phyloP scores from a whole-genome alignment of 306 rosid genomes.

The Hippophae rhamnoides region DNA sequence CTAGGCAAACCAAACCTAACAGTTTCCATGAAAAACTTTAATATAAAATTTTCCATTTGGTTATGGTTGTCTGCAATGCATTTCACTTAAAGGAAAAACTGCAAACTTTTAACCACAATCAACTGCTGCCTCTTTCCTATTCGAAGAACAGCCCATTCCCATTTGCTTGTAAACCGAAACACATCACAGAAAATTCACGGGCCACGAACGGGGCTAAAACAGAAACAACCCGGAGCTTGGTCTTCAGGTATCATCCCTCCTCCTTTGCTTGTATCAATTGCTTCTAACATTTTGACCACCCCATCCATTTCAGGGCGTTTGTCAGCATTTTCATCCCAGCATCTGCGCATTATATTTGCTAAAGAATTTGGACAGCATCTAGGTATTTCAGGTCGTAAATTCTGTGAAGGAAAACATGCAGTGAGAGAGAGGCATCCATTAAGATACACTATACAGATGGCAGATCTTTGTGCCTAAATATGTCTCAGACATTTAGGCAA shows the following conservation, averaged over 20 bases:
- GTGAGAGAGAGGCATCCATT: neutral
- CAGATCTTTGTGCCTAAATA: too few relatives aligned
- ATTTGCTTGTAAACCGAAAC: neutral
- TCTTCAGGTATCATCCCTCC: slow-evolving; percentile 53
- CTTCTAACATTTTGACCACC: slow-evolving; percentile 52
- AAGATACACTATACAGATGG: neutral
- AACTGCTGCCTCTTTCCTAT: neutral
- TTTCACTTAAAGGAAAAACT: neutral
- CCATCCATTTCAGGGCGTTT: slow-evolving; percentile 49
- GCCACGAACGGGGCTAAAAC: slow-evolving; percentile 36
- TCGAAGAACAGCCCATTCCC: neutral
- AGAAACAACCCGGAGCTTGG: slow-evolving; percentile 30
- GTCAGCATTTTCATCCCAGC: slow-evolving; percentile 44
- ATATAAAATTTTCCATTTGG: neutral
- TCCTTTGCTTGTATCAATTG: slow-evolving; percentile 49
- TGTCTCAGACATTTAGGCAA: too few relatives aligned
- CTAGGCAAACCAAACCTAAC: too few relatives aligned
- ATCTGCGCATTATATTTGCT: slow-evolving; percentile 37
- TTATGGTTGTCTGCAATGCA: neutral
- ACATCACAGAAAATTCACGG: slow-evolving; percentile 18
- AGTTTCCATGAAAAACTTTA: neutral
- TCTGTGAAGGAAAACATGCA: slow-evolving; percentile 24
- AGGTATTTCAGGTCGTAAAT: slow-evolving; percentile 43
- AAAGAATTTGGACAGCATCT: slow-evolving; percentile 47
- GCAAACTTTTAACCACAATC: neutral